Evolutionary conservation across 192 early-diverging fungal species (phyloP), one percentile per base, ranked within the genome.

Genomic region (Dissophora globulifera): DNA sequence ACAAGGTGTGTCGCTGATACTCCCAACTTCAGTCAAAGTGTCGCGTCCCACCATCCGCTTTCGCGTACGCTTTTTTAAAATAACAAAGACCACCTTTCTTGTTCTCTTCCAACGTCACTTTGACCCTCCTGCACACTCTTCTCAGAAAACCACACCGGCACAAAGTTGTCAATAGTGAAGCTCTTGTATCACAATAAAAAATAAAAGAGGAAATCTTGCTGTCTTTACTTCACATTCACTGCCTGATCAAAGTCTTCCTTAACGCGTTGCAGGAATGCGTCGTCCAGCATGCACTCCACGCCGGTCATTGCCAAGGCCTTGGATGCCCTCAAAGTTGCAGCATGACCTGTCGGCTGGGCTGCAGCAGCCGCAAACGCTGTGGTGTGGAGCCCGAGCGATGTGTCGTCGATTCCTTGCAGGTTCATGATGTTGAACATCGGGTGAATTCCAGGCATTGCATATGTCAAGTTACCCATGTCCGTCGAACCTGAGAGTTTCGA

Each of bases 401-500:
- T 85, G 10, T 66, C 57, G 22, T 67, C 63, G 1, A 41, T 19
- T 2, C 72, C 72, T 2, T 49, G 30, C 32, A 76, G 41, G 23
- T 76, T 76, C 52, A 67, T 43, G 29, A 76, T 76, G 30, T 76
- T 76, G 47, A 76, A 76, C 62, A 66, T 67, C 0, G 72, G 72
- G 45, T 76, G 72, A 49, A 76, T 76, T 0, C 86, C 85, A 23
- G 92, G 89, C 25, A 89, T 82, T 16, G 67, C 79, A 46, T 91
- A 83, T 5, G 88, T 89, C 23, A 94, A 64, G 50, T 94, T 93
- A 23, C 91, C 92, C 81, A 92, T 89, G 59, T 93, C 92, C 9
- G 91, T 90, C 1, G 83, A 85, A 3, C 87, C 91, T 2, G 66
- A 55, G 30, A 67, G 52, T 16, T 76, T 64, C 4, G 64, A 48